Conservation (phyloP, 108 stramenopile genomes). For the Nitzschia sp. region DNA sequence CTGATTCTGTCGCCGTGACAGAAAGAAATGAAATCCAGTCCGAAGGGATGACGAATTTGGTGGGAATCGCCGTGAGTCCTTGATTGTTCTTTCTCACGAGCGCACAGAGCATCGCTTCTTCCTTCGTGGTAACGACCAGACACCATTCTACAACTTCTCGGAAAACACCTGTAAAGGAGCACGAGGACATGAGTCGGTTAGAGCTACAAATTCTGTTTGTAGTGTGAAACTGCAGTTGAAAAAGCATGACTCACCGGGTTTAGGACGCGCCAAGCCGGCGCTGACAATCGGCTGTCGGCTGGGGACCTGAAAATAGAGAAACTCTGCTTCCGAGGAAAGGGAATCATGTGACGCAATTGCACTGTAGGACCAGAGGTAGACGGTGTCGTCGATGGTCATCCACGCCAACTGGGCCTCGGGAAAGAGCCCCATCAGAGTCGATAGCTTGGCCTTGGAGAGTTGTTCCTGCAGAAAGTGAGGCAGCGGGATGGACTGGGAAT, state of each 20-base stretch:
- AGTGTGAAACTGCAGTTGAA: constrained; percentile 1
- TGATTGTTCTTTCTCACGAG: constrained; percentile 42
- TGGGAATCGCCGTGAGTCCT: constrained; percentile 56
- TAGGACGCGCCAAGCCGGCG: constrained; percentile 86
- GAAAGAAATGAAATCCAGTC: constrained; percentile 86
- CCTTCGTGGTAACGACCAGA: constrained; percentile 89
- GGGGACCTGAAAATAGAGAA: constrained; percentile 76
- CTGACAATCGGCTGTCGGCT: constrained; percentile 76
- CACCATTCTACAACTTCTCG: constrained; percentile 83
- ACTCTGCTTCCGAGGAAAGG: constrained; percentile 37
- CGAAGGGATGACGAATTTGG: constrained; percentile 83
- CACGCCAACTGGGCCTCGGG: constrained; percentile 90
- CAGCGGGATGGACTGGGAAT: constrained; percentile 69
- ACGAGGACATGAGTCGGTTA: no score
- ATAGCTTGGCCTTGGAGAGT: constrained; percentile 41
- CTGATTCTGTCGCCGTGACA: constrained; percentile 71
- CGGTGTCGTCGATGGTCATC: constrained; percentile 87
- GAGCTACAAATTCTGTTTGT: not conserved
- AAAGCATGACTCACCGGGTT: constrained; percentile 50
- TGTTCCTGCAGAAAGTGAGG: constrained; percentile 56
- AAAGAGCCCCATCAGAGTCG: constrained; percentile 90
- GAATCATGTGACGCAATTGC: not conserved
- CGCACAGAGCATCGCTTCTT: constrained; percentile 88
- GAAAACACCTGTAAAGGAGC: constrained; percentile 74
- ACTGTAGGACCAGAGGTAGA: constrained; percentile 90